Base-by-base conservation (phyloP, 2,329 filamentous ascomycete species). In the Sarocladium oryzae region DNA sequence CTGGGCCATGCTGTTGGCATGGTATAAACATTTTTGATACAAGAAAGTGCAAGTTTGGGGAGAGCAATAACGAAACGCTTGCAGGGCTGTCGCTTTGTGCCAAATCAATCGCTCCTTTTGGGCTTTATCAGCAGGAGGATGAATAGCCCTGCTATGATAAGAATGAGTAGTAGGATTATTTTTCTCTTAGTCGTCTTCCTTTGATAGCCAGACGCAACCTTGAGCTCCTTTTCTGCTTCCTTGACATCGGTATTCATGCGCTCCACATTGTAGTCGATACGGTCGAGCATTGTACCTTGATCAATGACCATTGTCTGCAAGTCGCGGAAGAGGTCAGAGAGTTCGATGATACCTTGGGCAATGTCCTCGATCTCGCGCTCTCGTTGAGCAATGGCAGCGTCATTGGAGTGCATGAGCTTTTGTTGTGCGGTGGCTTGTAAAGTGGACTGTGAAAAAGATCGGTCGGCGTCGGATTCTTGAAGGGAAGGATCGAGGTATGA, bases 221-320 rank as follows among this genome's bases (percentile, higher is more conserved):
- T 89, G 51, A 99, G 78, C 70, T 99, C 93, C 66, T 92, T 93
- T 55, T 96, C 89, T 2, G 93, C 93, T 18, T 79, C 88, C 65
- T 96, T 95, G 53, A 99, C 89, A 62, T 97, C 90, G 18, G 84
- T 85, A n/a, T 84, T 82, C 88, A 97, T 96, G 55, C 86, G 81
- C 70, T 99, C 93, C 50, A 99, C 90, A 61, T 99, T 99, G 72
- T 96, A 99, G 69, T 99, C 95, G 61, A 95, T 95, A 62, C 93
- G 85, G 68, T 95, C 91, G 20, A 96, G 77, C 79, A 95, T 88
- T 13, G 89, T 93, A 50, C 89, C 89, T 67, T 93, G 88, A 63
- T 93, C 88, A 57, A 95, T 91, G 59, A 95, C 89, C 91, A 99
- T 97, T 45, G 78, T 85, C 69, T 99, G 93, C 26, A 99, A 74